phyloP scores from a whole-genome alignment of 73 alveolate genomes.

The Paramecium tetraurelia region DNA sequence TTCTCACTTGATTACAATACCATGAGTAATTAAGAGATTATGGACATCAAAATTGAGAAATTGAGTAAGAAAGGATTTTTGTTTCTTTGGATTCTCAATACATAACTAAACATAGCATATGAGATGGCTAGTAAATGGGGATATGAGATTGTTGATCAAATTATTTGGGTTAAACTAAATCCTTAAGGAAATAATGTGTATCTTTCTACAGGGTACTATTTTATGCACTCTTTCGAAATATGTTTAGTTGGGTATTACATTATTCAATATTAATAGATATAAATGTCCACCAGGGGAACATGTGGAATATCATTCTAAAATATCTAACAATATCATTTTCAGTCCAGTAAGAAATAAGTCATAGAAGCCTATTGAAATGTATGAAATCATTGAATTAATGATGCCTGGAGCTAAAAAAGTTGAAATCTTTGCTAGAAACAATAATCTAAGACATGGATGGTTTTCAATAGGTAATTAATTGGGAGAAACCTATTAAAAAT shows the following conservation, averaged over 20 bases:
- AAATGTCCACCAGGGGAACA: constrained; percentile 78
- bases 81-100: constrained; percentile 83
- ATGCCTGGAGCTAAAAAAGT: constrained; percentile 84
- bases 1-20: constrained; percentile 83
- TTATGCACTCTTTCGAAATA: constrained; percentile 80
- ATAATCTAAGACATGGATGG: constrained; percentile 88
- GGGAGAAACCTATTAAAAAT: constrained; percentile 81
- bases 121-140: constrained; percentile 91
- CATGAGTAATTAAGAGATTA: constrained; percentile 80
- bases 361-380: constrained; percentile 83
- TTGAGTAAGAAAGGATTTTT: constrained; percentile 81
- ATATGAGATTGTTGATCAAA: constrained; percentile 83
- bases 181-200: constrained; percentile 72
- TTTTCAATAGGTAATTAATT: constrained; percentile 84
- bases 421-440: constrained; percentile 90
- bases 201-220: constrained; percentile 84
- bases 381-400: constrained; percentile 78
- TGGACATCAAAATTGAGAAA: constrained; percentile 78
- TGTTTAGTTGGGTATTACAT: constrained; percentile 34
- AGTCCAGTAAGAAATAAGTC: constrained; percentile 83
- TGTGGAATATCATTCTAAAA: constrained; percentile 71
- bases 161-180: constrained; percentile 81
- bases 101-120: constrained; percentile 77
- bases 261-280: constrained; percentile 58
- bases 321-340: constrained; percentile 83